A percentile compares a stretch with the other conserved stretches of the same genome.
phyloP scores from a whole-genome alignment of 2,329 filamentous ascomycete species.

The Trichoderma guizhouense region DNA sequence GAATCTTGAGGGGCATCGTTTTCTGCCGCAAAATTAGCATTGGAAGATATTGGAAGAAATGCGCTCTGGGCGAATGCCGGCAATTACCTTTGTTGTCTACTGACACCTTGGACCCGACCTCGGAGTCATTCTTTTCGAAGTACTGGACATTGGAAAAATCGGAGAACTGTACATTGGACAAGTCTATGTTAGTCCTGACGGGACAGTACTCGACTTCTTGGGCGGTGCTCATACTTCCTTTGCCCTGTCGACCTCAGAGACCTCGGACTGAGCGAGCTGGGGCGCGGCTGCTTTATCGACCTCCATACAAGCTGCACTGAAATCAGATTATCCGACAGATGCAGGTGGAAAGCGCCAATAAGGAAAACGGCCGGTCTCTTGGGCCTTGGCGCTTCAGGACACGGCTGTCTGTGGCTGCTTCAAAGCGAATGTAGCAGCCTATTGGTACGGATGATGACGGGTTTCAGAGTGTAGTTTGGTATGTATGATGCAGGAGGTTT shows the following conservation, averaged over 20 bases:
- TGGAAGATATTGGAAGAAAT: not conserved
- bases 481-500: slow-evolving; percentile 32
- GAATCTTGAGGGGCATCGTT: slow-evolving; percentile 6
- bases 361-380: slow-evolving; percentile 20
- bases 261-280: slow-evolving; percentile 27
- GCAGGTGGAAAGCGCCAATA: slow-evolving; percentile 27
- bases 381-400: slow-evolving; percentile 21
- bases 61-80: not conserved
- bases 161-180: slow-evolving; percentile 38
- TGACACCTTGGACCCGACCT: slow-evolving; percentile 12
- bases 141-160: slow-evolving; percentile 44
- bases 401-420: slow-evolving; percentile 17
- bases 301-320: slow-evolving; percentile 31
- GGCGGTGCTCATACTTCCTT: slow-evolving; percentile 42
- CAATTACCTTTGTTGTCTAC: slow-evolving; percentile 16
- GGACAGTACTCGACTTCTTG: slow-evolving; percentile 39
- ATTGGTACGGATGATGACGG: slow-evolving; percentile 16
- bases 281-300: slow-evolving; percentile 33
- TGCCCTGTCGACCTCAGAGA: slow-evolving; percentile 28
- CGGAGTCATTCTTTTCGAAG: slow-evolving; percentile 35
- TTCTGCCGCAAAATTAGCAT: not conserved
- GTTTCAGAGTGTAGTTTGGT: slow-evolving; percentile 22
- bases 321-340: slow-evolving; percentile 34
- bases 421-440: slow-evolving; percentile 17
- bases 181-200: slow-evolving; percentile 38